Conservation (phyloP, 1,139 yeast genomes). For the Pichia sp. region DNA sequence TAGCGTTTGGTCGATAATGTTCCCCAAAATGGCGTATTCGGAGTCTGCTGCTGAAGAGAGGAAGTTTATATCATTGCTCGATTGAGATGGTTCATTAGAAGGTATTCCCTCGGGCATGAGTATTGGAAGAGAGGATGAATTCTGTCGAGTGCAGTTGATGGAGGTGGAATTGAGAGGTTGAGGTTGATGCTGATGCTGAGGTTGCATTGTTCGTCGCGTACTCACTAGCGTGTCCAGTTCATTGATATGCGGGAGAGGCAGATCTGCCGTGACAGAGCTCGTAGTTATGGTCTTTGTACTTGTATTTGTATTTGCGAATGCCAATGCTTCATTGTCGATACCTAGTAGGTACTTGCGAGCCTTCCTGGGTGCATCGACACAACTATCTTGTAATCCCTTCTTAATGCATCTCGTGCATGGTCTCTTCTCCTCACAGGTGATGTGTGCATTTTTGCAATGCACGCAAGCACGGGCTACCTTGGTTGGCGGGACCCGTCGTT, state of each 20-base stretch:
- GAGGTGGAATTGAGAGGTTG: too few relatives aligned
- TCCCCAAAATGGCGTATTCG: slow-evolving; percentile 74
- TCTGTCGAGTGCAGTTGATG: too few relatives aligned
- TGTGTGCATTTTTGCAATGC: slow-evolving; percentile 81
- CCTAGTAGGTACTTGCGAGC: slow-evolving; percentile 71
- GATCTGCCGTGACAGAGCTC: too few relatives aligned
- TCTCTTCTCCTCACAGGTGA: slow-evolving; percentile 73
- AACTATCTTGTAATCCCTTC: slow-evolving; percentile 61
- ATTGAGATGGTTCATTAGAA: too few relatives aligned
- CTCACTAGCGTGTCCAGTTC: too few relatives aligned
- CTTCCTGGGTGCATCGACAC: slow-evolving; percentile 89
- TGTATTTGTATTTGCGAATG: too few relatives aligned
- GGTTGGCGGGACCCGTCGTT: slow-evolving; percentile 28
- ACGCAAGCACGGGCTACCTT: slow-evolving; percentile 80
- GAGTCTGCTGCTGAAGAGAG: slow-evolving; percentile 72
- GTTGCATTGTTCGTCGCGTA: too few relatives aligned
- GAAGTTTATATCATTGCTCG: slow-evolving; percentile 22
- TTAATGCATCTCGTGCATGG: slow-evolving; percentile 80
- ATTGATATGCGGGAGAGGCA: too few relatives aligned
- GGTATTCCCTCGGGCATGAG: too few relatives aligned
- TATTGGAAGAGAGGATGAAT: too few relatives aligned
- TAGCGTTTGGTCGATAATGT: slow-evolving; percentile 40
- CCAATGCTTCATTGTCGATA: not conserved
- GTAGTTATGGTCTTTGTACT: not conserved
- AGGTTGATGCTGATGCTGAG: too few relatives aligned